A percentile compares a stretch with the other conserved stretches of the same genome.
Conservation (phyloP, 768 basidiomycete species). For the Xerocomellus intermedius region DNA sequence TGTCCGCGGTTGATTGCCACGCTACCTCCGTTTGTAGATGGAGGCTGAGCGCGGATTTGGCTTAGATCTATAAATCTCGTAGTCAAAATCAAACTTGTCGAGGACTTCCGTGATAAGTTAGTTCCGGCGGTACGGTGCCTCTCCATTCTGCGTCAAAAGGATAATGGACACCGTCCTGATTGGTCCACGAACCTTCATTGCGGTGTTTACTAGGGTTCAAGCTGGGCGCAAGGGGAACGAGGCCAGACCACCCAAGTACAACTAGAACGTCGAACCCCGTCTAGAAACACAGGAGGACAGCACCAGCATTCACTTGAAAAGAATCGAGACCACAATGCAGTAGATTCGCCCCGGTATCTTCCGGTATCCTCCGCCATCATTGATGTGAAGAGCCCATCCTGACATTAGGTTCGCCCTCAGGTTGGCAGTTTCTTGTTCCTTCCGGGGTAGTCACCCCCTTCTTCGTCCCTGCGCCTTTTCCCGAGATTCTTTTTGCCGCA, state of each 20-base stretch:
- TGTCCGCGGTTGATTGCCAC: conserved; percentile 24
- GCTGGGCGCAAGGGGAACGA: conserved; percentile 5
- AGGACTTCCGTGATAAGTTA: conserved; percentile 5
- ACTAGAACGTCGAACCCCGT: background rate
- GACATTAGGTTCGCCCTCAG: conserved; percentile 2
- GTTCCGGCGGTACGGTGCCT: conserved; percentile 3
- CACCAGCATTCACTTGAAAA: background rate
- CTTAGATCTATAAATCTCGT: conserved; percentile 15
- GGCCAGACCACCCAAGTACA: background rate
- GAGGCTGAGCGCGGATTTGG: conserved; percentile 5
- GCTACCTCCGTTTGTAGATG: conserved; percentile 20
- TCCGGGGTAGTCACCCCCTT: conserved; percentile 11
- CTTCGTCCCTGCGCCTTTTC: conserved; percentile 14
- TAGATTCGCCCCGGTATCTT: conserved; percentile 16
- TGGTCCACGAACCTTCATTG: conserved; percentile 14
- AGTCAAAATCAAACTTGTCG: conserved; percentile 29
- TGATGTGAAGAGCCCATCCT: conserved; percentile 3
- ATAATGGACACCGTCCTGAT: conserved; percentile 7
- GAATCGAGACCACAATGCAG: background rate
- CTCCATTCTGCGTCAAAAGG: conserved; percentile 1
- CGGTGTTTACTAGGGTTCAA: conserved; percentile 10
- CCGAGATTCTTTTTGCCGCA: conserved; percentile 23
- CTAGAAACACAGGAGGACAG: background rate
- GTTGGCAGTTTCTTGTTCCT: conserved; percentile 11
- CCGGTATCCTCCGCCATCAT: conserved; percentile 19